These are phyloP conservation scores for Heterobasidion irregulare DNA, from an alignment of 1,284 basidiomycete genomes.

Conservation along the genomic window DNA sequence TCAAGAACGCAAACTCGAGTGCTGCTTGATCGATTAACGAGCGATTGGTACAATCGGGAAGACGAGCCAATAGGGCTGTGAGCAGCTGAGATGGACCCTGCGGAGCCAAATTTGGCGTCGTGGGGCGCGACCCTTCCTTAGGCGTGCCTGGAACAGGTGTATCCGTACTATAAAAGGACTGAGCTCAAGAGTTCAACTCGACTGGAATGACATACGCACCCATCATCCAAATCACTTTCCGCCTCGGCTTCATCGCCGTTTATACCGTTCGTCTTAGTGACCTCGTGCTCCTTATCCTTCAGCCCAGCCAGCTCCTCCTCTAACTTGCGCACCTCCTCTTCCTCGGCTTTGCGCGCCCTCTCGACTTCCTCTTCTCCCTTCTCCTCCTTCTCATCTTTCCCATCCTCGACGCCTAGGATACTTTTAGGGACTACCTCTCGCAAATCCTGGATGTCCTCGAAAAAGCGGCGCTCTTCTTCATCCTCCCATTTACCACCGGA, in stretches of 20 bases:
- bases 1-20: constrained; percentile 93
- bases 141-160: constrained; percentile 66
- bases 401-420: constrained; percentile 76
- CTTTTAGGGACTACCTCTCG: constrained; percentile 86
- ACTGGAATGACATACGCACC: constrained; percentile 28
- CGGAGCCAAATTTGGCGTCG: constrained; percentile 61
- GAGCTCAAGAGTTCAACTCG: constrained; percentile 1
- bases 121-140: constrained; percentile 48
- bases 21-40: constrained; percentile 90
- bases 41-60: constrained; percentile 92
- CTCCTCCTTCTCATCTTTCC: constrained; percentile 25
- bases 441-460: constrained; percentile 89
- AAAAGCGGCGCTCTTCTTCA: constrained; percentile 93
- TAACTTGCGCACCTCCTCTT: constrained; percentile 58
- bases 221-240: constrained; percentile 34
- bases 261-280: constrained; percentile 16
- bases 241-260: constrained; percentile 16
- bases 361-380: constrained; percentile 23
- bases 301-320: constrained; percentile 55
- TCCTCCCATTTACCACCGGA: constrained; percentile 94
- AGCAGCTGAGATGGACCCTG: constrained; percentile 92
- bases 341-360: constrained; percentile 38
- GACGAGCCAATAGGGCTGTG: constrained; percentile 83
- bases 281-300: constrained; percentile 36
- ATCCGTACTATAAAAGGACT: constrained; percentile 25